These are phyloP conservation scores for Trichoderma citrinoviride DNA, from an alignment of 2,329 filamentous ascomycete genomes.

Conservation along the genomic window DNA sequence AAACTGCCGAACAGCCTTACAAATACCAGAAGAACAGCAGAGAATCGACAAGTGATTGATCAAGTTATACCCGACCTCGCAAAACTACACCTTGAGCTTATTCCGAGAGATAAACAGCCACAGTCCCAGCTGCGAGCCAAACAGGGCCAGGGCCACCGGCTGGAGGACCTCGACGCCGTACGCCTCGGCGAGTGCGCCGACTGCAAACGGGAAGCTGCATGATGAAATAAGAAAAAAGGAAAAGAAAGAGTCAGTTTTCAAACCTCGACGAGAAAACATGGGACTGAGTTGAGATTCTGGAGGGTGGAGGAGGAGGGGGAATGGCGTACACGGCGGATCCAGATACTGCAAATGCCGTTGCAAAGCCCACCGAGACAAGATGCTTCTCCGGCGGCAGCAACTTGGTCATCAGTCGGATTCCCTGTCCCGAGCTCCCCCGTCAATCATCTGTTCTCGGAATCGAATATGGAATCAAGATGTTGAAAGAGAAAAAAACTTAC, in stretches of 20 bases:
- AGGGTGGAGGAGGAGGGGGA: neutral
- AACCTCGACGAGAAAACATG: neutral
- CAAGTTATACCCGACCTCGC: neutral
- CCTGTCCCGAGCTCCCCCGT: neutral
- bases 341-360: conserved; percentile 70
- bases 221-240: neutral
- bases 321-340: conserved; percentile 60
- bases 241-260: neutral
- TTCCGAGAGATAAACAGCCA: conserved; percentile 16
- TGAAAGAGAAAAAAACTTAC: neutral
- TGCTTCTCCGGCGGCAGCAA: conserved; percentile 71
- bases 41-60: too few relatives aligned
- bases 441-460: neutral
- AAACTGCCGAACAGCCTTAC: too few relatives aligned
- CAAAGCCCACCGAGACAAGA: conserved; percentile 75
- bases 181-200: conserved; percentile 63
- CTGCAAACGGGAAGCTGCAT: conserved; percentile 56
- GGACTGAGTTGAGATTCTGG: too few relatives aligned
- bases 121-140: conserved; percentile 35
- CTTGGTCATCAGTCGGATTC: conserved; percentile 50
- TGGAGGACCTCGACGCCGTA: conserved; percentile 53
- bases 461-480: too few relatives aligned
- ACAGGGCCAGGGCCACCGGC: conserved; percentile 35
- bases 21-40: too few relatives aligned
- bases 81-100: conserved; percentile 11